These are phyloP conservation scores for Geranium brycei DNA, from an alignment of 345 rosid species.

Conservation along the genomic window DNA sequence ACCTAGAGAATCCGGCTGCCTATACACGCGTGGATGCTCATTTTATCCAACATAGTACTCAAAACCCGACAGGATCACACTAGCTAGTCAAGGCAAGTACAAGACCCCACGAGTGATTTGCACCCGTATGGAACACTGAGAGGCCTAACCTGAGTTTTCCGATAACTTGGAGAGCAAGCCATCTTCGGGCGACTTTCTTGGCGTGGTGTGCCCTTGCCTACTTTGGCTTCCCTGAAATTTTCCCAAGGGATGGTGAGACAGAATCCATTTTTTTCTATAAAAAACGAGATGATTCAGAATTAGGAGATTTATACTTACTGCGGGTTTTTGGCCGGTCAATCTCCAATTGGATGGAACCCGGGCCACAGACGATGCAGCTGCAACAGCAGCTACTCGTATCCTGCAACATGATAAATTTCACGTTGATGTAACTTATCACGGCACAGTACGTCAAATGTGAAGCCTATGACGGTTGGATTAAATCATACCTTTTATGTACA, in stretches of 20 bases:
- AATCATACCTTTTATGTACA: constrained; percentile 69
- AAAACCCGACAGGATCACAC: not conserved
- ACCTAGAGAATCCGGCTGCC: too few species aligned
- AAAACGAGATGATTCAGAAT: too few species aligned
- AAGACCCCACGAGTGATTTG: not conserved
- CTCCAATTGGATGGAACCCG: constrained; percentile 71
- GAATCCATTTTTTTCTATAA: not conserved
- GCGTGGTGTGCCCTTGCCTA: not conserved
- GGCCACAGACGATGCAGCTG: constrained; percentile 76
- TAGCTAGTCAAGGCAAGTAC: not conserved
- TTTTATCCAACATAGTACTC: not conserved
- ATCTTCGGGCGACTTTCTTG: not conserved
- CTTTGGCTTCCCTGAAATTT: not conserved
- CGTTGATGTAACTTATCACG: not conserved
- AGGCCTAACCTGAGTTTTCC: not conserved
- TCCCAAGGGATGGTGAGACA: too few species aligned
- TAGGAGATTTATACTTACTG: constrained; percentile 23
- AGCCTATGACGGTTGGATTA: not conserved
- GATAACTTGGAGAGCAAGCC: not conserved
- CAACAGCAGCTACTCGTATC: constrained; percentile 89
- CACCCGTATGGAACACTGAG: not conserved
- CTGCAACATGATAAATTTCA: constrained; percentile 19
- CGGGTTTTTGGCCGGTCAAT: constrained; percentile 36
- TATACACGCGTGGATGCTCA: not conserved
- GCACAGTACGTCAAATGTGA: not conserved